Conservation (phyloP, 1,284 basidiomycete genomes). For the Ganoderma lingzhi region DNA sequence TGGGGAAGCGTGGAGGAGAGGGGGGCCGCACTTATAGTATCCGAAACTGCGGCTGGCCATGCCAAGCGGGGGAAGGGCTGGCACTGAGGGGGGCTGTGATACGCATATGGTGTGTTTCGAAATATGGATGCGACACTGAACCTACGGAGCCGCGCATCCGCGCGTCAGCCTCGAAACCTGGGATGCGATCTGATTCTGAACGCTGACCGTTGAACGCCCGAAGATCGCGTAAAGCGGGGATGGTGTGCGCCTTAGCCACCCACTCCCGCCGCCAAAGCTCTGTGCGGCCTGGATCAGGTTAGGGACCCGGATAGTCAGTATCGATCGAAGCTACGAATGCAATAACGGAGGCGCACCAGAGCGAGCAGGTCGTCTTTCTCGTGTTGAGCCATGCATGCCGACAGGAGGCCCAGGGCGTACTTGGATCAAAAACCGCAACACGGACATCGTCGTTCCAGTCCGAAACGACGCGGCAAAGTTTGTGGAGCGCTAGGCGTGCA, state of each 20-base stretch:
- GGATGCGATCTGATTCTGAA: background rate
- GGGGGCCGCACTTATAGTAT: background rate
- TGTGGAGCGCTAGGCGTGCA: background rate
- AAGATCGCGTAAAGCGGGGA: background rate
- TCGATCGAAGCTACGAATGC: too few species aligned
- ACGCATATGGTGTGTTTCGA: background rate
- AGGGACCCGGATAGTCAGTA: background rate
- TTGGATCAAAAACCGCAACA: background rate
- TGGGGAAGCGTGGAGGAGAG: background rate
- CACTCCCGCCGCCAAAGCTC: background rate
- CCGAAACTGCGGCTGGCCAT: background rate
- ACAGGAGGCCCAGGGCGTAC: background rate
- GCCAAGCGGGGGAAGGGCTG: background rate
- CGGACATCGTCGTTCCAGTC: background rate
- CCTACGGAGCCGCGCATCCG: background rate
- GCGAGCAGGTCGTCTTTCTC: background rate
- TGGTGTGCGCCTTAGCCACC: background rate
- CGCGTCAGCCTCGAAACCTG: background rate
- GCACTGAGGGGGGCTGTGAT: background rate
- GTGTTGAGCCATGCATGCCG: too few species aligned
- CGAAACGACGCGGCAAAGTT: background rate
- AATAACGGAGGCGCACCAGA: background rate
- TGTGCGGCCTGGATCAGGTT: background rate
- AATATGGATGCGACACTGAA: background rate
- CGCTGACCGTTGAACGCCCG: too few species aligned